A percentile compares a stretch with the other conserved stretches of the same genome.
Conservation (phyloP, 257 asterid genomes). For the Asclepias syriaca region DNA sequence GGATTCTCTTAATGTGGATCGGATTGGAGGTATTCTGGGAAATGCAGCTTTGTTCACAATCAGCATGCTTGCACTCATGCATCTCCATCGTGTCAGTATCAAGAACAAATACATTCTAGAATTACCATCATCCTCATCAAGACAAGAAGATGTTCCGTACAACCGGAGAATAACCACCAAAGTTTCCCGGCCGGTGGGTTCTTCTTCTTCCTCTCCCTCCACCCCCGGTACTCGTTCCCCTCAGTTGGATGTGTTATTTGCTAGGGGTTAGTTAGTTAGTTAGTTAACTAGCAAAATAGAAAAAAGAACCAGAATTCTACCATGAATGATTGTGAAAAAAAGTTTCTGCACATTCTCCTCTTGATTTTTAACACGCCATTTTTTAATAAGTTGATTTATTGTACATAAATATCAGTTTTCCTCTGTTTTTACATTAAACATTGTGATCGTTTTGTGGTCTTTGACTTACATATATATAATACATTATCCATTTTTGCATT, state of each 20-base stretch:
- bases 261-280: conserved; percentile 56
- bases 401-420: conserved; percentile 1
- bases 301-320: background rate
- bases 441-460: background rate
- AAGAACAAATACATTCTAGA: conserved; percentile 43
- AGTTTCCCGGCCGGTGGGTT: conserved; percentile 29
- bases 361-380: conserved; percentile 11
- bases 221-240: conserved; percentile 27
- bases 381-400: conserved; percentile 1
- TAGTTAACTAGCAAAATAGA: background rate
- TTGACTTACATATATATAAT: too few species aligned
- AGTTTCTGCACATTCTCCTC: background rate
- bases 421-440: background rate
- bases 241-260: conserved; percentile 68
- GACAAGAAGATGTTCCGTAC: conserved; percentile 33
- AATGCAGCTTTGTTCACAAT: conserved; percentile 87
- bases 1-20: conserved; percentile 64
- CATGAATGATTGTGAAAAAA: conserved; percentile 11
- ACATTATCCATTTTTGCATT: too few species aligned
- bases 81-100: conserved; percentile 50
- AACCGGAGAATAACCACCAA: conserved; percentile 43
- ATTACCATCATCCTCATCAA: conserved; percentile 12
- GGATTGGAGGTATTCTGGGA: conserved; percentile 68
- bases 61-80: conserved; percentile 80
- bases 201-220: conserved; percentile 20